These are phyloP conservation scores for Termitomyces sp. DNA, from an alignment of 768 basidiomycete genomes.

Conservation along the genomic window DNA sequence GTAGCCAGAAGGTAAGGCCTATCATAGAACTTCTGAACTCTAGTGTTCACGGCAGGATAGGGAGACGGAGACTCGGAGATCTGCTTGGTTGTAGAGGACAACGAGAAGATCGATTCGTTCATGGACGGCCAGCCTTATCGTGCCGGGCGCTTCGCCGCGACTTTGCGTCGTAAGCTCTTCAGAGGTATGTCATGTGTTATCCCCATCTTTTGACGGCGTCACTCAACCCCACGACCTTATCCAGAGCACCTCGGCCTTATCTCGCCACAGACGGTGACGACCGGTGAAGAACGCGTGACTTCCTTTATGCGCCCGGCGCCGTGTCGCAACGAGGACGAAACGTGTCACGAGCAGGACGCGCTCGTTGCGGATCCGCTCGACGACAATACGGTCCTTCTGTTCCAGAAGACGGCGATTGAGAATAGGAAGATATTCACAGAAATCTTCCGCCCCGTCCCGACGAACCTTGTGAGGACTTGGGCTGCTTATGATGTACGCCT, in stretches of 20 bases:
- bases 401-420: conserved; percentile 65
- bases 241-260: conserved; percentile 87
- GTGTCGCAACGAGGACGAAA: conserved; percentile 61
- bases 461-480: conserved; percentile 78
- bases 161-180: conserved; percentile 79
- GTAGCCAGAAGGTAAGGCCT: conserved; percentile 59
- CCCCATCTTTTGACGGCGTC: neutral
- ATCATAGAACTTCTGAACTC: neutral
- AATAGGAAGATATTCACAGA: conserved; percentile 87
- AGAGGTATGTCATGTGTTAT: conserved; percentile 40
- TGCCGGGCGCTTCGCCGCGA: conserved; percentile 77
- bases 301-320: conserved; percentile 83
- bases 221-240: neutral
- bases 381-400: conserved; percentile 51
- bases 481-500: conserved; percentile 63
- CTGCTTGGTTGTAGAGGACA: conserved; percentile 86
- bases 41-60: conserved; percentile 23
- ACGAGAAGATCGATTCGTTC: conserved; percentile 61
- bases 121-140: conserved; percentile 77
- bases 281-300: conserved; percentile 27
- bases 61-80: conserved; percentile 97
- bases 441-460: conserved; percentile 82
- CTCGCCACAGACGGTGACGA: conserved; percentile 53
- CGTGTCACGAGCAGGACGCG: conserved; percentile 46
- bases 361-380: conserved; percentile 76